Conservation (phyloP, 495 filamentous ascomycete species). For the Xylaria flabelliformis region DNA sequence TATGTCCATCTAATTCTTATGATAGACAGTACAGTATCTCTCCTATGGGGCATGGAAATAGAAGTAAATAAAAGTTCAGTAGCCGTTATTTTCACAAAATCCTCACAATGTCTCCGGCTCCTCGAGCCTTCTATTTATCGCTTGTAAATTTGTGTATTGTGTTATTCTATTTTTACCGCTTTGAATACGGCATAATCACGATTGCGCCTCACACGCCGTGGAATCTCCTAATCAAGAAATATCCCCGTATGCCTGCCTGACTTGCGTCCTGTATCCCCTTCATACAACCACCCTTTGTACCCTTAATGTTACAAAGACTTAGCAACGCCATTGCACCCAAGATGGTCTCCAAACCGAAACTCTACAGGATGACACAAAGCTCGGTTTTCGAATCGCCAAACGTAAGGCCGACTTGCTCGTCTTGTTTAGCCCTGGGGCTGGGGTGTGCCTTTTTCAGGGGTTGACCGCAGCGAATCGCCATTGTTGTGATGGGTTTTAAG, state of each 20-base stretch:
- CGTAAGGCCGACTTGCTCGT: conserved; percentile 6
- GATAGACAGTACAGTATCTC: not conserved
- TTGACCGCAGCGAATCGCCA: not conserved
- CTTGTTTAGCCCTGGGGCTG: not conserved
- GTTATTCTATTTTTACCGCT: not conserved
- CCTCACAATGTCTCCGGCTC: not conserved
- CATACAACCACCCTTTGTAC: not conserved
- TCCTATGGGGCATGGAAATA: not conserved
- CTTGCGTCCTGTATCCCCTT: not conserved
- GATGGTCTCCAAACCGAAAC: not conserved
- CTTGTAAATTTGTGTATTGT: not conserved
- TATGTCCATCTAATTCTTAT: not conserved
- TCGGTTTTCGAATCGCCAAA: not conserved
- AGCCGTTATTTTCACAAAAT: not conserved
- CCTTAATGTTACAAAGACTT: not conserved
- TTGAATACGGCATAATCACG: not conserved
- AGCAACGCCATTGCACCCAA: not conserved
- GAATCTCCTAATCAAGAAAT: not conserved
- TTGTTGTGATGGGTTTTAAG: not conserved
- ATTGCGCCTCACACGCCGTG: not conserved
- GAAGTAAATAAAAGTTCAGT: not conserved
- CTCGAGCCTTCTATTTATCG: not conserved
- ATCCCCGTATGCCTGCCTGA: not conserved
- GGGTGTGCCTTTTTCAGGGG: not conserved
- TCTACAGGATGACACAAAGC: conserved; percentile 1